phyloP scores from a whole-genome alignment of 2,329 filamentous ascomycete genomes.

The Colletotrichum gloeosporioides region DNA sequence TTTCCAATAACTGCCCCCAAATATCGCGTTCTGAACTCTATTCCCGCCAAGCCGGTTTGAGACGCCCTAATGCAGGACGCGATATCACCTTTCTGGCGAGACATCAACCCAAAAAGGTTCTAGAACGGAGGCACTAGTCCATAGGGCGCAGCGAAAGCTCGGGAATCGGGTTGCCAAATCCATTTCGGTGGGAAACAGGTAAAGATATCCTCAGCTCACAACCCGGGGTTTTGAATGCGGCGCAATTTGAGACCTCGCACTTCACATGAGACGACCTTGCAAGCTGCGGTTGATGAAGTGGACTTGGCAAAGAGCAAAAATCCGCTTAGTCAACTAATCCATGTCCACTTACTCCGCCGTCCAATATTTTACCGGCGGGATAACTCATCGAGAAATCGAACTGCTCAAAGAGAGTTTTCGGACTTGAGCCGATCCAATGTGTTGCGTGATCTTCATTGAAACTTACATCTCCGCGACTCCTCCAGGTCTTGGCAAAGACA shows the following conservation, averaged over 20 bases:
- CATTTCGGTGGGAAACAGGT: not conserved
- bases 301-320: not conserved
- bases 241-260: not conserved
- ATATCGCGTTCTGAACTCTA: not conserved
- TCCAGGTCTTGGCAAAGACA: not conserved
- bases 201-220: not conserved
- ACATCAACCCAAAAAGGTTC: not conserved
- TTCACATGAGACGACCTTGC: not conserved
- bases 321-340: not conserved
- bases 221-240: not conserved
- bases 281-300: not conserved
- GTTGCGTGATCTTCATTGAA: not conserved
- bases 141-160: not conserved
- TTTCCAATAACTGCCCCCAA: conserved; percentile 1
- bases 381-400: not conserved
- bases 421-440: not conserved
- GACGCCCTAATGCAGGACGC: conserved; percentile 6
- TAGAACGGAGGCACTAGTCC: not conserved
- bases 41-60: conserved; percentile 1
- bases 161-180: not conserved
- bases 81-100: conserved; percentile 11
- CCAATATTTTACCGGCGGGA: not conserved
- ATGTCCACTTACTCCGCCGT: not conserved
- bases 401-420: not conserved
- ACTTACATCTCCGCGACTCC: not conserved